phyloP scores from a whole-genome alignment of 2,329 filamentous ascomycete species.

The Gnomoniopsis sp. region DNA sequence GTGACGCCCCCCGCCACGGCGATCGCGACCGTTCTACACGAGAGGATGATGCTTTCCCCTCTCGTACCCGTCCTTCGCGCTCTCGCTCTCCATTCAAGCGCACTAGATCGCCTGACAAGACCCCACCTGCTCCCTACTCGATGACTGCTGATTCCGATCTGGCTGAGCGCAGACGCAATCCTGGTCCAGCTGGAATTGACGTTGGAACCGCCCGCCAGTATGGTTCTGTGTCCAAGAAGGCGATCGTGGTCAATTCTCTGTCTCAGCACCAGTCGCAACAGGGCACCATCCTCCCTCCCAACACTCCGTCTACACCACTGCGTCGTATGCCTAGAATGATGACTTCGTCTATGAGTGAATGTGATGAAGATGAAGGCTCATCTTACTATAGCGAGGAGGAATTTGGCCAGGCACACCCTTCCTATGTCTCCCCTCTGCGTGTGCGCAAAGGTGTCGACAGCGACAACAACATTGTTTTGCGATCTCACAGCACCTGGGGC shows the following conservation, averaged over 20 bases:
- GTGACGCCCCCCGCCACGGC: neutral
- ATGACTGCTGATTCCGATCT: neutral
- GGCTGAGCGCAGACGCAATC: constrained; percentile 3
- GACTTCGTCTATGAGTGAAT: neutral
- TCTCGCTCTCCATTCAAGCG: constrained; percentile 24
- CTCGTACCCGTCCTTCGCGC: constrained; percentile 13
- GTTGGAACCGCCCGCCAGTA: constrained; percentile 10
- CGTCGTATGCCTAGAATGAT: constrained; percentile 11
- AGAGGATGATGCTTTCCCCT: constrained; percentile 1
- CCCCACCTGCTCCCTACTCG: neutral
- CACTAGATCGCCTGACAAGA: constrained; percentile 16
- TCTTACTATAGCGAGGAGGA: constrained; percentile 32
- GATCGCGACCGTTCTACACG: neutral
- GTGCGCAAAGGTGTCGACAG: constrained; percentile 20
- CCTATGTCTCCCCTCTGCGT: constrained; percentile 26
- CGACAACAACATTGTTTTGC: constrained; percentile 13
- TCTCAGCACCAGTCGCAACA: neutral
- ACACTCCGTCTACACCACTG: constrained; percentile 4
- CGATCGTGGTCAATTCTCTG: constrained; percentile 4
- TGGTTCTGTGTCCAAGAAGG: constrained; percentile 7
- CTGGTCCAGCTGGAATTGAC: constrained; percentile 6
- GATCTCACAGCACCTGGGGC: neutral
- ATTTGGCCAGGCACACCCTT: constrained; percentile 12
- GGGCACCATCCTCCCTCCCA: constrained; percentile 1
- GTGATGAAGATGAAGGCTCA: constrained; percentile 22